Conservation (phyloP, 805 yeast species). For the Jamesozyma jinghongensis region DNA sequence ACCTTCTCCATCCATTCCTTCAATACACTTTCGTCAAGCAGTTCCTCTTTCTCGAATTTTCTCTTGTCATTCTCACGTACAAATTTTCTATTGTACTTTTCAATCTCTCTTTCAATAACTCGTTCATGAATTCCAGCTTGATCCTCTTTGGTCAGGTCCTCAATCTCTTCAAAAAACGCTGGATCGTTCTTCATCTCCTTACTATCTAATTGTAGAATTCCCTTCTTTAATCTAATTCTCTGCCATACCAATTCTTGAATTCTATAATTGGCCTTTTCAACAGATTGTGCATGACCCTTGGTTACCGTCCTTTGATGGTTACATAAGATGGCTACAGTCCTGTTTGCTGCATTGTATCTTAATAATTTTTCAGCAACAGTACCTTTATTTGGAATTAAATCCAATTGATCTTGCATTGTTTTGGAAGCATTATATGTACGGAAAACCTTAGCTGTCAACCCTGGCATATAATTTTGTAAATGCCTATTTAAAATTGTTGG, state of each 20-base stretch:
- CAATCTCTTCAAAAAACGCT: slow-evolving; percentile 57
- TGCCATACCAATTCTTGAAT: slow-evolving; percentile 81
- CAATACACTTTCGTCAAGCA: slow-evolving; percentile 46
- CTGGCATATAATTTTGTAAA: slow-evolving; percentile 83
- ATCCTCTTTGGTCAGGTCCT: slow-evolving; percentile 57
- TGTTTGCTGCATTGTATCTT: slow-evolving; percentile 85
- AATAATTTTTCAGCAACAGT: slow-evolving; percentile 81
- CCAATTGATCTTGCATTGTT: slow-evolving; percentile 93
- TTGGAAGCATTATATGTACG: slow-evolving; percentile 96
- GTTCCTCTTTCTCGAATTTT: slow-evolving; percentile 45
- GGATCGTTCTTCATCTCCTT: slow-evolving; percentile 40
- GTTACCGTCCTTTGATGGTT: slow-evolving; percentile 92
- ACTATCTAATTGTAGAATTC: slow-evolving; percentile 59
- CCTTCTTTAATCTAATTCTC: slow-evolving; percentile 60
- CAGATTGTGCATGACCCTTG: slow-evolving; percentile 72
- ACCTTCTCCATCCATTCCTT: slow-evolving; percentile 50
- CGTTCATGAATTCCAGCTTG: slow-evolving; percentile 47
- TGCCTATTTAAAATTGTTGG: slow-evolving; percentile 78
- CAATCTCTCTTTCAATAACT: slow-evolving; percentile 58
- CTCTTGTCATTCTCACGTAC: slow-evolving; percentile 70
- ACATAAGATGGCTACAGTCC: slow-evolving; percentile 92
- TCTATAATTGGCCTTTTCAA: slow-evolving; percentile 67
- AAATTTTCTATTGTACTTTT: slow-evolving; percentile 55
- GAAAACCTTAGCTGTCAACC: slow-evolving; percentile 91
- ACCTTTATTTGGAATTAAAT: slow-evolving; percentile 75